phyloP scores from a whole-genome alignment of 2,329 filamentous ascomycete species.

The Orbilia ellipsospora region DNA sequence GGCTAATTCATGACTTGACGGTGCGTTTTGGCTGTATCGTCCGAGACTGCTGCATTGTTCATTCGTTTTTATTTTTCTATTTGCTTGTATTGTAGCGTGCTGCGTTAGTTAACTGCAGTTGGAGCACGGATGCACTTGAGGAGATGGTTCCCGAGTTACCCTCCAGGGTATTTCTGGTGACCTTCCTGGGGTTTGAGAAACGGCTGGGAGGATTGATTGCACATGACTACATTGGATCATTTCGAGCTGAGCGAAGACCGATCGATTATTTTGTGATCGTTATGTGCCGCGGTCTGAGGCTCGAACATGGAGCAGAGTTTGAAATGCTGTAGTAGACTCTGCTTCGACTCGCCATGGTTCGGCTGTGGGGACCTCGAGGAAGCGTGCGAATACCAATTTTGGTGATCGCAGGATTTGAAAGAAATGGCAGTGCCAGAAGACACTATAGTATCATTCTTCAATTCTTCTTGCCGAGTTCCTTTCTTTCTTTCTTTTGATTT shows the following conservation, averaged over 20 bases:
- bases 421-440: no score
- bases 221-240: conserved; percentile 2
- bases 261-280: background rate
- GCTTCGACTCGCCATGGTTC: conserved; percentile 7
- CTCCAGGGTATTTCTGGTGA: background rate
- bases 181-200: conserved; percentile 26
- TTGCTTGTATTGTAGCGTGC: background rate
- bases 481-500: no score
- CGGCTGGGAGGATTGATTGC: conserved; percentile 5
- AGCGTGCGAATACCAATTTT: background rate
- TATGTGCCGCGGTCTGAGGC: background rate
- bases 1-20: no score
- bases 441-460: no score
- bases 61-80: background rate
- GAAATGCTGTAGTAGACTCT: background rate
- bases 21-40: no score
- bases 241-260: background rate
- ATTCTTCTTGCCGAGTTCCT: no score
- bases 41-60: background rate
- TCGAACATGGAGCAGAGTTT: no score
- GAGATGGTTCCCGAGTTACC: conserved; percentile 35
- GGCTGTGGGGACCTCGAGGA: background rate
- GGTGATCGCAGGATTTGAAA: background rate
- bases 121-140: conserved; percentile 38
- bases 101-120: background rate